Evolutionary conservation across 2,329 filamentous ascomycete genomes (phyloP), one percentile per base, ranked within the genome.

Genomic region (Monascus ruber): DNA sequence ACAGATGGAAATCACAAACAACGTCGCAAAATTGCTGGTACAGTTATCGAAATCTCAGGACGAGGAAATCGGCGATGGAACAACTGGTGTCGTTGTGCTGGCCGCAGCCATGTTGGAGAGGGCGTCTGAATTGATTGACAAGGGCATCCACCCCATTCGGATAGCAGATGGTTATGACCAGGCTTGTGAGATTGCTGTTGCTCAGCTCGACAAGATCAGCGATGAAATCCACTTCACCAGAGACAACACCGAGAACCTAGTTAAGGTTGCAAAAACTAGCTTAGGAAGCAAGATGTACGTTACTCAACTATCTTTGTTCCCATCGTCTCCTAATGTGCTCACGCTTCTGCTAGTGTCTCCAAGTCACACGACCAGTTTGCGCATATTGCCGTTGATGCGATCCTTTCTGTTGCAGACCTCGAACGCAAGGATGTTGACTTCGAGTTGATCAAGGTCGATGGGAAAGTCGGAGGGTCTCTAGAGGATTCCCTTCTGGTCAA

Each of bases 361-460:
- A 98, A 95, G 68, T 85, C 91, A 33, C 91, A 98, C 67, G 89
- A 96, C 65, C 89, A 96, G 62, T 98, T 98, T 59, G 84, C 91
- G 57, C 83, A 93, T 51, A 98, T 98, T 56, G 91, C 91, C 39
- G 87, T 98, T 34, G 91, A 98, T 58, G 93, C 91, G 33, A 89
- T 98, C 36, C 76, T 98, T 43, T 94, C 88, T 2, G 93, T 98
- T 42, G 91, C 91, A 38, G 91, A 98, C 60, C 73, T 98, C 40
- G 86, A 95, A 60, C 83, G 88, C 49, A 94, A 87, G 68, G 91
- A 98, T 58, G 93, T 98, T 44, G 88, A 98, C 61, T 98, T 98
- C 59, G 91, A 98, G 70, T 70, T 98, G 52, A 98, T 98, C 72
- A 98, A 98, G 75, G 89, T 98, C 37, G 91, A 98, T 57, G 89